Percentiles rank a stretch among this genome's conserved stretches.
Evolutionary conservation across 1,284 basidiomycete species (phyloP).

Genomic region (Wallemia ichthyophaga): DNA sequence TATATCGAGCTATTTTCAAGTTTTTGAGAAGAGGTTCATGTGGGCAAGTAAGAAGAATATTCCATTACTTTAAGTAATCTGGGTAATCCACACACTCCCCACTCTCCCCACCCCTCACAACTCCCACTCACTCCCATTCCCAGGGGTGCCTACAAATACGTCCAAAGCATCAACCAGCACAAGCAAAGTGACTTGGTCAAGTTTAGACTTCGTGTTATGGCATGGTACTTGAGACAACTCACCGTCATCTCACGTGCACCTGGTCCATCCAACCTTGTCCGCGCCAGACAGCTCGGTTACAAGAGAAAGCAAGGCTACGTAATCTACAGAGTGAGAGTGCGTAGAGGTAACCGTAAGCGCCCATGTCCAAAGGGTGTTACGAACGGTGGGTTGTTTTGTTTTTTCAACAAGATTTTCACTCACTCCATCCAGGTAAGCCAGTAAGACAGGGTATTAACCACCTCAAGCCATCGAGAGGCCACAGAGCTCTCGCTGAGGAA

Average conservation of each 20-base stretch:
- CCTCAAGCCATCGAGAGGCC: constrained; percentile 85
- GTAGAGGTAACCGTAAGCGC: constrained; percentile 98
- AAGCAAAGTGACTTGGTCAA: constrained; percentile 93
- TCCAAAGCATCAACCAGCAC: constrained; percentile 8
- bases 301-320: constrained; percentile 99
- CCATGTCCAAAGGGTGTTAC: constrained; percentile 96
- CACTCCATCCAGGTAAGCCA: no score
- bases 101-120: background rate
- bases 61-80: no score
- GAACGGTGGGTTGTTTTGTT: no score
- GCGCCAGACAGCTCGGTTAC: constrained; percentile 94
- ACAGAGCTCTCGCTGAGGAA: constrained; percentile 86
- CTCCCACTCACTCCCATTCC: background rate
- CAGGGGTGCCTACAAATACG: constrained; percentile 6
- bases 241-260: constrained; percentile 95
- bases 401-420: no score
- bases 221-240: constrained; percentile 90
- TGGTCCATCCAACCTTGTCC: constrained; percentile 92
- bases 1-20: no score
- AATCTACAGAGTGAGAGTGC: constrained; percentile 87
- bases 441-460: constrained; percentile 99
- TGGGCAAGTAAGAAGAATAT: no score
- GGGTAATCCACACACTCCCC: background rate
- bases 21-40: no score
- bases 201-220: constrained; percentile 55